A percentile compares a stretch with the other conserved stretches of the same genome.
phyloP scores from a whole-genome alignment of 306 rosid species.

The Rosa lucieae region DNA sequence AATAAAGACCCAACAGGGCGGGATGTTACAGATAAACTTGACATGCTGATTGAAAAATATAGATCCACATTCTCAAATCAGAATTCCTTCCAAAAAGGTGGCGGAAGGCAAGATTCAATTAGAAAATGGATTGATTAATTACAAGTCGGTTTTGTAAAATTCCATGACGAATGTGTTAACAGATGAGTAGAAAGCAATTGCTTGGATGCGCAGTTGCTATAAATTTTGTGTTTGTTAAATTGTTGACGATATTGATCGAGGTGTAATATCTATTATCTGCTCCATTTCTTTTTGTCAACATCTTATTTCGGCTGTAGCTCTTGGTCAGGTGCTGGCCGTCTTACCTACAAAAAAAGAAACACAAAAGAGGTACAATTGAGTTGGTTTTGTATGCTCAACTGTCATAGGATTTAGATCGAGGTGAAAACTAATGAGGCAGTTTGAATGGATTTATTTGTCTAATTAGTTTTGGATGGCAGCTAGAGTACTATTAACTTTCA shows the following conservation, averaged over 20 bases:
- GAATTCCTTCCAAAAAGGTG: conserved; percentile 40
- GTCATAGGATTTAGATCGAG: too few species aligned
- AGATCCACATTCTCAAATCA: conserved; percentile 62
- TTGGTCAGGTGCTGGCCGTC: too few species aligned
- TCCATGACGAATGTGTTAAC: neutral
- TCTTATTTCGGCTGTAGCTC: too few species aligned
- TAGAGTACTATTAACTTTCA: too few species aligned
- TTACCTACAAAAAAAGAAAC: too few species aligned
- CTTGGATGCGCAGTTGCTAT: neutral
- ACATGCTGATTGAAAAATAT: conserved; percentile 84
- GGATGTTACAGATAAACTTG: conserved; percentile 76
- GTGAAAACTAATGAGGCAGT: too few species aligned
- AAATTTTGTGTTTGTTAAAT: neutral
- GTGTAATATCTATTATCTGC: neutral
- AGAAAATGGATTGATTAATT: conserved; percentile 79
- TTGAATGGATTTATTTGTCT: too few species aligned
- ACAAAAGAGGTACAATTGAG: too few species aligned
- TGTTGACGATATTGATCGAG: neutral
- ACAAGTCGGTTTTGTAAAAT: neutral
- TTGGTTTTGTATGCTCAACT: too few species aligned
- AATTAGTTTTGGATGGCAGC: too few species aligned
- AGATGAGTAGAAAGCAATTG: neutral
- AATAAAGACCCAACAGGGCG: conserved; percentile 62
- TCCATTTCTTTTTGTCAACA: neutral
- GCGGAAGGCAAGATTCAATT: conserved; percentile 56